Evolutionary conservation across 805 yeast genomes (phyloP).

Genomic region (Wickerhamomyces strasburgensis): DNA sequence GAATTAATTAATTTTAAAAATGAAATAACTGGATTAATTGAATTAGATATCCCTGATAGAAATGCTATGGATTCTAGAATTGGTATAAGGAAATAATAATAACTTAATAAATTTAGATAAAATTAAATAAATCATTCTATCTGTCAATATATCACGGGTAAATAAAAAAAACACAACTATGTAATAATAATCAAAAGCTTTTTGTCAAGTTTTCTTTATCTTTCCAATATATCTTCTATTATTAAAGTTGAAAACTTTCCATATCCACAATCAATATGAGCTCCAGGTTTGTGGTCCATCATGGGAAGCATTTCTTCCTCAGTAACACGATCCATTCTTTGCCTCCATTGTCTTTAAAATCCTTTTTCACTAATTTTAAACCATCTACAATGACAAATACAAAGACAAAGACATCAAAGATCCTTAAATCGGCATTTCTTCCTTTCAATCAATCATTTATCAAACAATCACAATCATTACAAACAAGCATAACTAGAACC

Average conservation of each 20-base stretch:
- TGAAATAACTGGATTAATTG: conserved; percentile 63
- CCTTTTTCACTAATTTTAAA: background rate
- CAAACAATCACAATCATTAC: conserved; percentile 1
- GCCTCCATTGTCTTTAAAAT: background rate
- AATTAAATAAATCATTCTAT: no score
- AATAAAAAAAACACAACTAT: no score
- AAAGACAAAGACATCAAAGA: background rate
- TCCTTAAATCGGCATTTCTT: conserved; percentile 10
- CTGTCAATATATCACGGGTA: no score
- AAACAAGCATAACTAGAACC: conserved; percentile 5
- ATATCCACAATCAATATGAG: conserved; percentile 3
- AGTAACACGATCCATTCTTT: conserved; percentile 10
- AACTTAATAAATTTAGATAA: no score
- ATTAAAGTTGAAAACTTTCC: no score
- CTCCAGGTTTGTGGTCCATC: conserved; percentile 5
- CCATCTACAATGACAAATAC: no score
- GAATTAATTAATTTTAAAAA: conserved; percentile 58
- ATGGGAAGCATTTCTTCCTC: conserved; percentile 18
- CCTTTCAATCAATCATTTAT: conserved; percentile 7
- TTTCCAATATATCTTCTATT: no score
- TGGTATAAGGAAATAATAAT: background rate
- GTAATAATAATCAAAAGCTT: no score
- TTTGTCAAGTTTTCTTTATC: no score
- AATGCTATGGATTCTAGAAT: conserved; percentile 77
- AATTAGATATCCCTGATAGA: conserved; percentile 71